These are phyloP conservation scores for Petunia hybrid DNA, from an alignment of 305 asterid species.

Conservation along the genomic window DNA sequence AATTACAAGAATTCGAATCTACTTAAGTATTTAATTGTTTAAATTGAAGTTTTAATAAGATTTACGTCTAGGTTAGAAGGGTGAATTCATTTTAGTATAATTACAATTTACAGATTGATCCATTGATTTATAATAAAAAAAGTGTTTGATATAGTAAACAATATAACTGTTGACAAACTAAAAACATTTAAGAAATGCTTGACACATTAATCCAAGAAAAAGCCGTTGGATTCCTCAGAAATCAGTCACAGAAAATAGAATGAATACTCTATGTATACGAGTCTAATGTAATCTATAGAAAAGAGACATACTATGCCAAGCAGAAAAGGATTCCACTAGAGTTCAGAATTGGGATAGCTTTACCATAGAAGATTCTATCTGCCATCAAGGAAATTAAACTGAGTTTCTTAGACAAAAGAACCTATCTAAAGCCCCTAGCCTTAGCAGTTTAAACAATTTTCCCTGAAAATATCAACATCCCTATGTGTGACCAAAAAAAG, in stretches of 20 bases:
- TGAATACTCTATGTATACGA: not conserved
- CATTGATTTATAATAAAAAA: not conserved
- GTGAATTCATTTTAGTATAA: not conserved
- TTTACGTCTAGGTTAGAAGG: not conserved
- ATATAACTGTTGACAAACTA: not conserved
- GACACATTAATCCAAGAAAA: constrained; percentile 3
- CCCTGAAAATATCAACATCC: not conserved
- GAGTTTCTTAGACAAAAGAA: not conserved
- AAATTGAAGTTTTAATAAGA: not conserved
- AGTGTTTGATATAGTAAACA: not conserved
- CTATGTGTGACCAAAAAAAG: not conserved
- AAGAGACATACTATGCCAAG: not conserved
- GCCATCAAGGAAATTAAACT: not conserved
- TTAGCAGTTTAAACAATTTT: not conserved
- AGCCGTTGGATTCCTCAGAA: not conserved
- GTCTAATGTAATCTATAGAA: no score
- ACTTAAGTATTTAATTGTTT: not conserved
- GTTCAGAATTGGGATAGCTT: not conserved
- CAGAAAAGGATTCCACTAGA: not conserved
- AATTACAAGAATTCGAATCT: not conserved
- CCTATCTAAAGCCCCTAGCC: not conserved
- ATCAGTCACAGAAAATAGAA: not conserved
- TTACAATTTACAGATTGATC: constrained; percentile 2
- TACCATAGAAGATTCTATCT: constrained; percentile 1
- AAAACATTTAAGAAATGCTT: not conserved